Evolutionary conservation across 2,329 filamentous ascomycete genomes (phyloP), one percentile per base, ranked within the genome.

Genomic region (Pochonia chlamydosporia): DNA sequence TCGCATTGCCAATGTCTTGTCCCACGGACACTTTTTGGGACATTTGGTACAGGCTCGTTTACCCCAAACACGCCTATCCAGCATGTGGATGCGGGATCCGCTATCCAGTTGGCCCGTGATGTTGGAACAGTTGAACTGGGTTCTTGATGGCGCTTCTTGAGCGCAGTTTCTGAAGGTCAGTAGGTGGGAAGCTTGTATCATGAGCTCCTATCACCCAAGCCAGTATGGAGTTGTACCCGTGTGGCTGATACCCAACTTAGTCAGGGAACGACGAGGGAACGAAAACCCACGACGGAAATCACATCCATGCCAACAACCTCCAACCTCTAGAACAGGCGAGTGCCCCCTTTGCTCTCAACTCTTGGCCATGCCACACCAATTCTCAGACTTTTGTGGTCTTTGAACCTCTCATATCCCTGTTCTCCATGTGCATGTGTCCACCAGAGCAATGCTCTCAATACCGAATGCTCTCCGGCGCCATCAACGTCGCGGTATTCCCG

Each of bases 401-500:
- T 18, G 21, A 18, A 16, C 16, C 26, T 16, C n/a, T 24, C 16
- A 9, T 21, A 48, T 48, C 35, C 46, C 46, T 44, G 46, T 35
- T 28, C 43, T 30, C 46, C 46, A 48, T 48, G 46, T 48, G 46
- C 41, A n/a, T 24, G 20, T 25, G 33, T 26, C 35, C n/a, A 44
- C 31, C 31, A 13, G 20, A 36, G 24, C 18, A 39, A 5, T 10
- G 6, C 35, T 23, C 20, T 3, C 33, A 39, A 39, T 39, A 4
- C 35, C 20, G 35, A 39, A 39, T 23, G 35, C 35, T 39, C 18
- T 39, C 35, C 20, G 16, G 8, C 20, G 11, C 35, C 18, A 18
- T 23, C 35, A 39, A 23, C 10, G 35, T 39, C 20, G 20, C 20
- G 23, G 28, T 40, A n/a, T 37, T 26, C 8, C 30, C 30, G 18